phyloP scores from a whole-genome alignment of 2,329 filamentous ascomycete genomes.

The Rugonectria rugulosa region DNA sequence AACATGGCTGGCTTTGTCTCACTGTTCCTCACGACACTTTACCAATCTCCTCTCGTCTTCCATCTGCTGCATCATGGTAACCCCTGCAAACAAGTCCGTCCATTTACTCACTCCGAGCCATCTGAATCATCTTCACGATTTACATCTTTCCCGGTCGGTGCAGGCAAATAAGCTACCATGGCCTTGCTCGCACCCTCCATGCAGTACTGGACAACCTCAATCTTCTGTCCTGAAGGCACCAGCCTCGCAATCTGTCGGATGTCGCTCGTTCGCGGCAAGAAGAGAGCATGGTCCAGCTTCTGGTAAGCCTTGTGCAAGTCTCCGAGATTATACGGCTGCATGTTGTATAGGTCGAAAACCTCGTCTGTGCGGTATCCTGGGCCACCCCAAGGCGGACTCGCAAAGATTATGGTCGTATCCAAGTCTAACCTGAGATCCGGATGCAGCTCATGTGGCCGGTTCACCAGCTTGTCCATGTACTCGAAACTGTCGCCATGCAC shows the following conservation, averaged over 20 bases:
- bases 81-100: too few relatives aligned
- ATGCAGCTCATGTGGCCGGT: slow-evolving; percentile 47
- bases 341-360: slow-evolving; percentile 82
- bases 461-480: slow-evolving; percentile 60
- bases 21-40: too few relatives aligned
- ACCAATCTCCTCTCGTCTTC: too few relatives aligned
- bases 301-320: slow-evolving; percentile 70
- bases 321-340: slow-evolving; percentile 84
- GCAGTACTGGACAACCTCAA: slow-evolving; percentile 88
- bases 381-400: slow-evolving; percentile 68
- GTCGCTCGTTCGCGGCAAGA: slow-evolving; percentile 85
- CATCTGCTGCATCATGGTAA: too few relatives aligned
- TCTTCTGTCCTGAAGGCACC: slow-evolving; percentile 59
- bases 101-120: too few relatives aligned
- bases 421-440: slow-evolving; percentile 51
- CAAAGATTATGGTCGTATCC: slow-evolving; percentile 58
- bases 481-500: slow-evolving; percentile 88
- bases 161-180: slow-evolving; percentile 68
- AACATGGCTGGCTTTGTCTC: too few relatives aligned
- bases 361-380: slow-evolving; percentile 64
- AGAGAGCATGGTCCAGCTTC: slow-evolving; percentile 72
- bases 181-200: slow-evolving; percentile 90
- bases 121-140: slow-evolving; percentile 11
- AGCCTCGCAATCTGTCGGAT: slow-evolving; percentile 76
- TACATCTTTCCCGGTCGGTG: slow-evolving; percentile 17